phyloP scores from a whole-genome alignment of 495 filamentous ascomycete species.

The Hypoxylon cercidicola region DNA sequence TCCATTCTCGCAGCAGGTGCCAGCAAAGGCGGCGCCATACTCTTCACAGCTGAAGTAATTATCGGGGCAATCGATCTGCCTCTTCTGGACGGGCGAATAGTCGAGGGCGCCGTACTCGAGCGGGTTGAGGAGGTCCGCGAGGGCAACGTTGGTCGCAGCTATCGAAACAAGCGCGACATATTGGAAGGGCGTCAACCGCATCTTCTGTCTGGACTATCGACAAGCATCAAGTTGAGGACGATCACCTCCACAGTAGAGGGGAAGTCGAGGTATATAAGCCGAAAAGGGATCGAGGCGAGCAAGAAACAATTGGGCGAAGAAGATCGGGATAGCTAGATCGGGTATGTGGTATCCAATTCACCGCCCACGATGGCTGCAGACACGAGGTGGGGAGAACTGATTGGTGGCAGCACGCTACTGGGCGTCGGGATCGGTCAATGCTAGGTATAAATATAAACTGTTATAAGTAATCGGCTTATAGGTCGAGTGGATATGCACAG shows the following conservation, averaged over 20 bases:
- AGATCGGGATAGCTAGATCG: slow-evolving; percentile 22
- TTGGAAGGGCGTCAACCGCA: slow-evolving; percentile 30
- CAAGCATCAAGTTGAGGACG: slow-evolving; percentile 31
- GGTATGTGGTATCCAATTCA: slow-evolving; percentile 33
- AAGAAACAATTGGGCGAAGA: background rate
- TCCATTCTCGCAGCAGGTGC: slow-evolving; percentile 58
- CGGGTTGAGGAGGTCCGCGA: slow-evolving; percentile 40
- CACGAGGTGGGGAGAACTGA: slow-evolving; percentile 37
- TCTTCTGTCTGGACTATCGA: slow-evolving; percentile 19
- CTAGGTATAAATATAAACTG: slow-evolving; percentile 14
- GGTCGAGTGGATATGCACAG: background rate
- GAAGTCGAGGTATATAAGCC: slow-evolving; percentile 16
- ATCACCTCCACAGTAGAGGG: slow-evolving; percentile 27
- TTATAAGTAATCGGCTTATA: slow-evolving; percentile 1
- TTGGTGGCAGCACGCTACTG: slow-evolving; percentile 34
- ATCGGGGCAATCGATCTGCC: slow-evolving; percentile 41
- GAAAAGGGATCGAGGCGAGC: slow-evolving; percentile 2
- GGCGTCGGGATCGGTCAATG: background rate
- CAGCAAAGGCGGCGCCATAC: slow-evolving; percentile 50
- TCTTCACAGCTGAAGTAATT: slow-evolving; percentile 58
- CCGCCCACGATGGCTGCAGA: slow-evolving; percentile 32
- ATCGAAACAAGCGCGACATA: slow-evolving; percentile 34
- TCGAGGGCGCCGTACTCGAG: slow-evolving; percentile 37
- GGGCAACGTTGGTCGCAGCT: slow-evolving; percentile 24
- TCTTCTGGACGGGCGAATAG: slow-evolving; percentile 35